phyloP scores from a whole-genome alignment of 1,139 yeast genomes.

The Petasospora fabianii region DNA sequence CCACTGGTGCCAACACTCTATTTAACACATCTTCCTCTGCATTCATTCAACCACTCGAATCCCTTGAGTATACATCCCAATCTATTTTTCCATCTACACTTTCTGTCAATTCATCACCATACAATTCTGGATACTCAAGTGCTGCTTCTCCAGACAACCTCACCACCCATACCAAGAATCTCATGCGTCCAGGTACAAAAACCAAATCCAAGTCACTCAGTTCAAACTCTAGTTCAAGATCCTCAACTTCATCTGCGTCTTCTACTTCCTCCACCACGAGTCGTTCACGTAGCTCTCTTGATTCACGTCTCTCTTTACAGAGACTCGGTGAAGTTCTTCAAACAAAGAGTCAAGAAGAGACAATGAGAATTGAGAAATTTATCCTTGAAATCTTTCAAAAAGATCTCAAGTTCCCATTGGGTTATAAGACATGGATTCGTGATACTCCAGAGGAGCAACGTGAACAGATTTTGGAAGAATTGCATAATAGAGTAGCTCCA shows the following conservation, averaged over 20 bases:
- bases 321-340: conserved; percentile 53
- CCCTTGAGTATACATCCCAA: conserved; percentile 8
- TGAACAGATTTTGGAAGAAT: conserved; percentile 42
- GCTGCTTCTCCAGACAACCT: conserved; percentile 3
- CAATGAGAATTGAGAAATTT: conserved; percentile 55
- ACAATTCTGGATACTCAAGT: conserved; percentile 2
- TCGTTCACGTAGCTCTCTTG: conserved; percentile 12
- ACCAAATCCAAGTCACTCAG: too few species aligned
- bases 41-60: conserved; percentile 1
- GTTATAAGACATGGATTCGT: conserved; percentile 77
- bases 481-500: conserved; percentile 43
- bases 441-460: conserved; percentile 61
- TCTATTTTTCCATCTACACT: background rate
- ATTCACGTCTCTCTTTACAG: conserved; percentile 52
- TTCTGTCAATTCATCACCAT: conserved; percentile 8
- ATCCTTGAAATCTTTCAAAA: conserved; percentile 54
- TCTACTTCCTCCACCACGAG: conserved; percentile 1
- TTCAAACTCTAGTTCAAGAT: too few species aligned
- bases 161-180: too few species aligned
- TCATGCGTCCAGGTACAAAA: too few species aligned
- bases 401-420: conserved; percentile 64
- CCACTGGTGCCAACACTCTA: background rate
- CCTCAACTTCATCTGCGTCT: conserved; percentile 1
- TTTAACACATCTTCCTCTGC: background rate
- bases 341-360: conserved; percentile 50